phyloP scores from a whole-genome alignment of 2,329 filamentous ascomycete species.

The Nakataea oryzae region DNA sequence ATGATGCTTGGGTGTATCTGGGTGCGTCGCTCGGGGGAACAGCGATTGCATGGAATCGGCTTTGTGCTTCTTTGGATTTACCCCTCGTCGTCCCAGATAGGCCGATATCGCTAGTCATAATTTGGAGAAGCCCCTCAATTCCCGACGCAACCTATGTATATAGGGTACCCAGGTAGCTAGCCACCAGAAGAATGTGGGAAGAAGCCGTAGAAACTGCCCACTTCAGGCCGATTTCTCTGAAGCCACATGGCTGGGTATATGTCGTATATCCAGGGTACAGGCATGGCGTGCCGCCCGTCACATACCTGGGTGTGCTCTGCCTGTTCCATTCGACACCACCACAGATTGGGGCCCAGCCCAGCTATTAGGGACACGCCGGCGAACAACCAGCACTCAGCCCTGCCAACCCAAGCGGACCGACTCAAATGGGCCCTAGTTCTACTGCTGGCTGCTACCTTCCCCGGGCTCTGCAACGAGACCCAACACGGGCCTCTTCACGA shows the following conservation, averaged over 20 bases:
- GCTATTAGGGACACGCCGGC: no score
- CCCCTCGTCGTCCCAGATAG: no score
- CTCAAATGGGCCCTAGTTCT: background rate
- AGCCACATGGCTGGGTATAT: no score
- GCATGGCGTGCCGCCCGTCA: no score
- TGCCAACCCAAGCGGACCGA: no score
- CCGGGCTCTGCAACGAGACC: background rate
- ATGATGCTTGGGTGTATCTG: background rate
- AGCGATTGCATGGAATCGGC: background rate
- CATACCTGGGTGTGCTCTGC: background rate
- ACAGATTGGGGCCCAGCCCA: background rate
- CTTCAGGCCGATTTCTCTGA: background rate
- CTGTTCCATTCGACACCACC: background rate
- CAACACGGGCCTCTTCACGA: background rate
- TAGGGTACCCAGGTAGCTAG: background rate
- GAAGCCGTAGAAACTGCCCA: background rate
- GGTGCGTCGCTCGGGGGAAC: background rate
- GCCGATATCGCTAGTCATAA: no score
- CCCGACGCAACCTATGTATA: no score
- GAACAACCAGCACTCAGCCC: background rate
- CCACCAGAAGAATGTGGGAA: no score
- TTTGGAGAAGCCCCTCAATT: background rate
- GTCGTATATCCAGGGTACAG: no score
- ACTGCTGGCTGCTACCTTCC: background rate
- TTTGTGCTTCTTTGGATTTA: no score